phyloP scores from a whole-genome alignment of 1,284 basidiomycete species.

The Ganoderma resinaceum region DNA sequence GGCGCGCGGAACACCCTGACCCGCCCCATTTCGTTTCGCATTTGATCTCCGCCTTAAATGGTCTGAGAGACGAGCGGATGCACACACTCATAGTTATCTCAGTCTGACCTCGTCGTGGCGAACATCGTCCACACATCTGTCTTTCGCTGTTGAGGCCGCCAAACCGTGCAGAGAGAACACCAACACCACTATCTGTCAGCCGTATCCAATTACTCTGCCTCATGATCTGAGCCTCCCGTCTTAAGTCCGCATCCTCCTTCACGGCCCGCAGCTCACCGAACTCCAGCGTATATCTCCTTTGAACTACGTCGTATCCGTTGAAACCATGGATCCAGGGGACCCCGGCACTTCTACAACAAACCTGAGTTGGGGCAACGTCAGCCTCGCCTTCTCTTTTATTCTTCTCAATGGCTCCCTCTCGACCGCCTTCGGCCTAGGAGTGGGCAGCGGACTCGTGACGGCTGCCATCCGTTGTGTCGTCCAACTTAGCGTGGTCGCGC shows the following conservation, averaged over 20 bases:
- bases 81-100: neutral
- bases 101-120: neutral
- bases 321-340: constrained; percentile 28
- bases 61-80: neutral
- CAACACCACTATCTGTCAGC: neutral
- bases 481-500: constrained; percentile 78
- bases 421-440: constrained; percentile 65
- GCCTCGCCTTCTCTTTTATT: constrained; percentile 77
- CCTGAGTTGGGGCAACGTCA: constrained; percentile 75
- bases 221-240: neutral
- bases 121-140: neutral
- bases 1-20: neutral
- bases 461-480: constrained; percentile 77
- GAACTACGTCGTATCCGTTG: neutral
- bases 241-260: neutral
- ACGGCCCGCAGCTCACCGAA: neutral
- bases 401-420: constrained; percentile 71
- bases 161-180: neutral
- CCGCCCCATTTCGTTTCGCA: neutral
- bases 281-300: neutral
- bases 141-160: neutral
- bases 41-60: constrained; percentile 1
- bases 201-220: neutral
- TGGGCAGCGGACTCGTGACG: constrained; percentile 72
- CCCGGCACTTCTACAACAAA: constrained; percentile 33